Conservation (phyloP, 1,284 basidiomycete genomes). For the Ustilago cynodontis region DNA sequence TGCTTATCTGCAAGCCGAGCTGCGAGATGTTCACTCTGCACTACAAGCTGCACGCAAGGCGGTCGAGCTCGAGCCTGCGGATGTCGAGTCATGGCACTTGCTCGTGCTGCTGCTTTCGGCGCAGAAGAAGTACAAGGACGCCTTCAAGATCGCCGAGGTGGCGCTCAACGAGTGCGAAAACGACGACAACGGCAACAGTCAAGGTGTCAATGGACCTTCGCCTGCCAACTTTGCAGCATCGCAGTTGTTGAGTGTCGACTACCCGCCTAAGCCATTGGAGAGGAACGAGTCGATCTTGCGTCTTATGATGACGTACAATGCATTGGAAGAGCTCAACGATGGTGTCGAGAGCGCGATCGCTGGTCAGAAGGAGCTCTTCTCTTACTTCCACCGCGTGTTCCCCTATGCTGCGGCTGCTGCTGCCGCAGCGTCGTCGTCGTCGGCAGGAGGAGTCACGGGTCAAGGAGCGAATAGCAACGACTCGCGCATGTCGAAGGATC, state of each 20-base stretch:
- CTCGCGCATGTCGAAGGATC: slow-evolving; percentile 22
- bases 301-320: slow-evolving; percentile 86
- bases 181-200: slow-evolving; percentile 70
- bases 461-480: slow-evolving; percentile 6
- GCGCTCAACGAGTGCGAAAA: slow-evolving; percentile 70
- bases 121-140: slow-evolving; percentile 83
- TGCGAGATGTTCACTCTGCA: slow-evolving; percentile 79
- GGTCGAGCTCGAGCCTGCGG: slow-evolving; percentile 80
- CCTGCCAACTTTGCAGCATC: slow-evolving; percentile 49
- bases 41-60: slow-evolving; percentile 78
- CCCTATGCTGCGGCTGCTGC: slow-evolving; percentile 47
- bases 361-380: slow-evolving; percentile 87
- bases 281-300: slow-evolving; percentile 84
- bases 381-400: slow-evolving; percentile 75
- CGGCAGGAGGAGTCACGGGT: slow-evolving; percentile 18
- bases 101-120: slow-evolving; percentile 85
- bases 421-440: slow-evolving; percentile 26
- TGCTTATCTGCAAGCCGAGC: slow-evolving; percentile 74
- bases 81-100: slow-evolving; percentile 90
- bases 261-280: slow-evolving; percentile 76
- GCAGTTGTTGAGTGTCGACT: slow-evolving; percentile 72
- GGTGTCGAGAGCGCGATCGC: slow-evolving; percentile 86
- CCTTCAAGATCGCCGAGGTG: slow-evolving; percentile 81
- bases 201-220: slow-evolving; percentile 66
- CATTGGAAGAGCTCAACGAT: slow-evolving; percentile 84